A percentile compares a stretch with the other conserved stretches of the same genome.
These are phyloP conservation scores for Novymonas esmeraldas DNA, from an alignment of 208 protist genomes.

Conservation along the genomic window DNA sequence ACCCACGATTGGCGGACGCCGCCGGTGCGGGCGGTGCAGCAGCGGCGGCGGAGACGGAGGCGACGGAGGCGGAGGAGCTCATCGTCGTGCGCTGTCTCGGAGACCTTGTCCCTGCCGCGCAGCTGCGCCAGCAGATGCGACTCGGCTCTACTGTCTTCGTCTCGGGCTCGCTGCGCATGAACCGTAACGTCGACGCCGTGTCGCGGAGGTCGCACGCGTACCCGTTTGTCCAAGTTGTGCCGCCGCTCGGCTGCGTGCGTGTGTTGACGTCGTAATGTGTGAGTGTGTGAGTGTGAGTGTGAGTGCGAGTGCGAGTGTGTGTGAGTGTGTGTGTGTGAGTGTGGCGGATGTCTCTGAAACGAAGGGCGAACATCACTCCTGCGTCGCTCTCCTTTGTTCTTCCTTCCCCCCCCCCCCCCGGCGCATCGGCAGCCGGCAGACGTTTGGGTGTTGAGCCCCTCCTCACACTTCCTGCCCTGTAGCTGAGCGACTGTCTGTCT, in stretches of 20 bases:
- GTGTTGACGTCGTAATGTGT: conserved; percentile 34
- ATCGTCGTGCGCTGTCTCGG: conserved; percentile 79
- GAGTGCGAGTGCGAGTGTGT: background rate
- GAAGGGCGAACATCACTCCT: too few relatives aligned
- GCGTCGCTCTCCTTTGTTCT: too few relatives aligned
- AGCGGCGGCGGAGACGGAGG: background rate
- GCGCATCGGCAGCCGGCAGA: too few relatives aligned
- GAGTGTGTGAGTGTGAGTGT: background rate
- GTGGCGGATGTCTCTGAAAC: too few relatives aligned
- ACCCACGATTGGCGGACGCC: conserved; percentile 1
- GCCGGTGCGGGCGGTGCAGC: background rate
- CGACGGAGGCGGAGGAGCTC: conserved; percentile 44
- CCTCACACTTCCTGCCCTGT: too few relatives aligned
- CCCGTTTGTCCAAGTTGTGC: conserved; percentile 78
- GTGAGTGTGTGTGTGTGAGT: background rate
- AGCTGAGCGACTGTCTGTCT: too few relatives aligned
- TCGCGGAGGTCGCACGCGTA: conserved; percentile 78
- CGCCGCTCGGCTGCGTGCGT: conserved; percentile 65
- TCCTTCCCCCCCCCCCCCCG: too few relatives aligned
- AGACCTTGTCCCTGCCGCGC: conserved; percentile 41
- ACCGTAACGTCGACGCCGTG: conserved; percentile 64
- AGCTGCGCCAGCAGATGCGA: conserved; percentile 54
- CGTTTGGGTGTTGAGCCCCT: too few relatives aligned
- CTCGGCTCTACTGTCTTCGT: conserved; percentile 59
- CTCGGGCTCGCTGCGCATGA: conserved; percentile 69